Conservation (phyloP, 2,329 filamentous ascomycete species). For the Fusarium verticillioides region DNA sequence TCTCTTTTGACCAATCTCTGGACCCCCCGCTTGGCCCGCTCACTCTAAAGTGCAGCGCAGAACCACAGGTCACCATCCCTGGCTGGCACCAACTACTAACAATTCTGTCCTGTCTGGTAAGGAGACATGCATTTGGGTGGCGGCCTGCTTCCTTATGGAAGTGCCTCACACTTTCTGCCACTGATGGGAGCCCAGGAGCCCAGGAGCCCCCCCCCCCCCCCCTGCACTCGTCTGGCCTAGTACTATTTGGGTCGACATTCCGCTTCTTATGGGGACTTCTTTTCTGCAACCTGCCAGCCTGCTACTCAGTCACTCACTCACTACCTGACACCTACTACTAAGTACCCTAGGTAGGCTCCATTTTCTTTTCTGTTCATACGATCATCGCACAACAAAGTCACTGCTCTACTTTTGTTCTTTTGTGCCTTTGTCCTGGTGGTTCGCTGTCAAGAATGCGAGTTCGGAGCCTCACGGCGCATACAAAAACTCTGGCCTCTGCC, state of each 20-base stretch:
- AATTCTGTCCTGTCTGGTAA: constrained; percentile 13
- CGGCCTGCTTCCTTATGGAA: neutral
- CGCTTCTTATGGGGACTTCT: constrained; percentile 15
- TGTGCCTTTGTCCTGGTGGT: neutral
- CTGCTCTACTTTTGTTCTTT: neutral
- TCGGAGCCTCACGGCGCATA: neutral
- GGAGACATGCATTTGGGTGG: constrained; percentile 15
- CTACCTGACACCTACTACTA: neutral
- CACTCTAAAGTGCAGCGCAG: neutral
- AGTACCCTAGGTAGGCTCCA: constrained; percentile 3
- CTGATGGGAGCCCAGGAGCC: neutral
- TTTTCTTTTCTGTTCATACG: constrained; percentile 14
- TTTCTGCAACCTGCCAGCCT: constrained; percentile 20
- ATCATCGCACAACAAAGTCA: constrained; percentile 7
- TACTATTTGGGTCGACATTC: constrained; percentile 19
- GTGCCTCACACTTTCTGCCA: constrained; percentile 4
- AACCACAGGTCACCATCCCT: neutral
- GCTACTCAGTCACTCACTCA: neutral
- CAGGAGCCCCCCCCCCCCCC: neutral
- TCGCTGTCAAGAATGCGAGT: constrained; percentile 21
- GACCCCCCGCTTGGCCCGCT: constrained; percentile 12
- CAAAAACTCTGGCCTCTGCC: constrained; percentile 28
- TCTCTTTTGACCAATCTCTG: constrained; percentile 6
- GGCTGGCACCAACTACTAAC: constrained; percentile 9
- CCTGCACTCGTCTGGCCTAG: constrained; percentile 10